These are phyloP conservation scores for Hericium coralloides DNA, from an alignment of 768 basidiomycete species.

Conservation along the genomic window DNA sequence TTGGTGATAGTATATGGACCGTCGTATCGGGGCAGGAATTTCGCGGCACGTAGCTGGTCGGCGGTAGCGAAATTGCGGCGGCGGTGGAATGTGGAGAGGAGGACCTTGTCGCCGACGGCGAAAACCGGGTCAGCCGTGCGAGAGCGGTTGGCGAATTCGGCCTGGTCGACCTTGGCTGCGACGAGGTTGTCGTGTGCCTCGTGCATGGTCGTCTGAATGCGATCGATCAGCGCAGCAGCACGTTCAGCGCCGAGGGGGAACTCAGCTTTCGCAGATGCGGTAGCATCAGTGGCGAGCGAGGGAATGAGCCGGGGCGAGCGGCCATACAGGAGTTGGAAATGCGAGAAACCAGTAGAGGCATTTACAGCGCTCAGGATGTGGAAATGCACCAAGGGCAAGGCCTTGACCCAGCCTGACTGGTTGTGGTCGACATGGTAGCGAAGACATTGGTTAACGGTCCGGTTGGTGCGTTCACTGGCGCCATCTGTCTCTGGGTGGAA, in stretches of 20 bases:
- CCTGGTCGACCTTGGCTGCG: not conserved
- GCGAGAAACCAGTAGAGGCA: conserved; percentile 15
- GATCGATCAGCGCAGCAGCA: too few species aligned
- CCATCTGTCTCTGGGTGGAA: too few species aligned
- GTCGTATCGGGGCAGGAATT: too few species aligned
- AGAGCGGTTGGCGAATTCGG: not conserved
- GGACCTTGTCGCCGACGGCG: not conserved
- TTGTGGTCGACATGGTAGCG: conserved; percentile 11
- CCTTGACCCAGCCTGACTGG: conserved; percentile 11
- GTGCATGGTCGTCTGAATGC: too few species aligned
- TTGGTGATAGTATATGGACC: too few species aligned
- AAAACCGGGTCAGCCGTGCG: not conserved
- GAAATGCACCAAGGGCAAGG: conserved; percentile 13
- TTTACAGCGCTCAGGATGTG: conserved; percentile 15
- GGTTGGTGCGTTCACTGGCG: too few species aligned
- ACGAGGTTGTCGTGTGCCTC: not conserved
- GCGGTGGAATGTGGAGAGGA: not conserved
- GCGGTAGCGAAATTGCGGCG: too few species aligned
- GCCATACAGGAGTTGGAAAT: conserved; percentile 15
- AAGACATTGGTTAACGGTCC: too few species aligned
- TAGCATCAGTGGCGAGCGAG: conserved; percentile 5
- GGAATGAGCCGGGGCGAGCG: conserved; percentile 14
- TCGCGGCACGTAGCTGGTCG: too few species aligned
- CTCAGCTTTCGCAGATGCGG: not conserved
- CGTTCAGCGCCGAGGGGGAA: not conserved